Conservation (phyloP, 768 basidiomycete species). For the Russula abietina region DNA sequence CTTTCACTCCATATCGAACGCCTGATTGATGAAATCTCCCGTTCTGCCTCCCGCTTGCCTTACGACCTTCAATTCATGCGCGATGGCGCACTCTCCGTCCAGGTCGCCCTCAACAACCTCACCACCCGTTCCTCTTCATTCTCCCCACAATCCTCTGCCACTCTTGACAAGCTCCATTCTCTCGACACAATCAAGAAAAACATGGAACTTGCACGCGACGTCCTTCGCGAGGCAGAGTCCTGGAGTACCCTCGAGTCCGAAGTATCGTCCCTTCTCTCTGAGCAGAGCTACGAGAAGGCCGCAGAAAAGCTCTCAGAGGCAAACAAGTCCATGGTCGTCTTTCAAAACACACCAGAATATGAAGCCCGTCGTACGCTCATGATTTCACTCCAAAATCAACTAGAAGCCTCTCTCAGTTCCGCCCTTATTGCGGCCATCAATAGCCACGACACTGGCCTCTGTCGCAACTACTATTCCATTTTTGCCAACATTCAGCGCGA, state of each 20-base stretch:
- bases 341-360: slow-evolving; percentile 88
- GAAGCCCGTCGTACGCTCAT: slow-evolving; percentile 80
- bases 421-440: slow-evolving; percentile 85
- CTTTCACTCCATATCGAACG: slow-evolving; percentile 82
- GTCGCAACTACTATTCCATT: slow-evolving; percentile 75
- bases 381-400: slow-evolving; percentile 90
- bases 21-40: slow-evolving; percentile 87
- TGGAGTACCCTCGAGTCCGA: slow-evolving; percentile 96
- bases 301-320: slow-evolving; percentile 91
- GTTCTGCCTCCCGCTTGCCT: slow-evolving; percentile 81
- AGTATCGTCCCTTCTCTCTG: slow-evolving; percentile 75
- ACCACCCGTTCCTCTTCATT: slow-evolving; percentile 50
- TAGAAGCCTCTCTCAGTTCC: slow-evolving; percentile 89
- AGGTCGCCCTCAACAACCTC: slow-evolving; percentile 57
- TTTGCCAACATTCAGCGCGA: slow-evolving; percentile 90
- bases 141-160: slow-evolving; percentile 52
- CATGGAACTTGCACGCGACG: slow-evolving; percentile 87
- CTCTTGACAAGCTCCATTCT: slow-evolving; percentile 70
- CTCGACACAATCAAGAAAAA: slow-evolving; percentile 77
- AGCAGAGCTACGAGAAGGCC: slow-evolving; percentile 78
- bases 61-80: slow-evolving; percentile 98
- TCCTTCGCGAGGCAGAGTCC: slow-evolving; percentile 89
- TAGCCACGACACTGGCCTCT: slow-evolving; percentile 64
- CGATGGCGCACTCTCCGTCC: slow-evolving; percentile 78
- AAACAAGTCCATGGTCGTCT: slow-evolving; percentile 81